phyloP scores from a whole-genome alignment of 495 filamentous ascomycete genomes.

The Hypoxylon subgilvum region DNA sequence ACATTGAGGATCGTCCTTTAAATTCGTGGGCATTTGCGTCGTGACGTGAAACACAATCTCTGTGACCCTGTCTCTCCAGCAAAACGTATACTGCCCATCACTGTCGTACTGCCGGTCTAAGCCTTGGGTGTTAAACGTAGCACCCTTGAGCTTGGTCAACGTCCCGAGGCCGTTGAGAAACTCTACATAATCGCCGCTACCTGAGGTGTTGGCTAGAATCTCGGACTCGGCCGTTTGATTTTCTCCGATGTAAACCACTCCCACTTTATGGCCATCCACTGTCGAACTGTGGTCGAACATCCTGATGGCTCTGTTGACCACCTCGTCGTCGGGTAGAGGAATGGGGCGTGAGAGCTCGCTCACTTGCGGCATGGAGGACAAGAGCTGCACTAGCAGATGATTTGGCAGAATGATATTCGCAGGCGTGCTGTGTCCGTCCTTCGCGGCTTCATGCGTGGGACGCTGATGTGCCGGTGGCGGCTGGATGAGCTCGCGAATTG shows the following conservation, averaged over 20 bases:
- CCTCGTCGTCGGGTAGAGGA: conserved; percentile 81
- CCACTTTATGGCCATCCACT: conserved; percentile 94
- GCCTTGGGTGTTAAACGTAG: conserved; percentile 91
- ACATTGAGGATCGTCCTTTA: conserved; percentile 73
- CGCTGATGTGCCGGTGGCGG: conserved; percentile 71
- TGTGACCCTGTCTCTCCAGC: conserved; percentile 92
- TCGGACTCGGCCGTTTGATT: conserved; percentile 80
- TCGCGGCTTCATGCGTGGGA: conserved; percentile 43
- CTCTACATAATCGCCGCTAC: conserved; percentile 81
- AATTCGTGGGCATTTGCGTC: conserved; percentile 93
- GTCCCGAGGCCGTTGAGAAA: conserved; percentile 83
- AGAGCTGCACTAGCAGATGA: conserved; percentile 81
- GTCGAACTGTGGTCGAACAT: conserved; percentile 86
- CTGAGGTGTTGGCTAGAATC: conserved; percentile 82
- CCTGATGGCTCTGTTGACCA: conserved; percentile 74
- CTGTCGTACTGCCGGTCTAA: conserved; percentile 74
- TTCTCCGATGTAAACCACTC: conserved; percentile 87
- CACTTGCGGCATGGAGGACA: conserved; percentile 71
- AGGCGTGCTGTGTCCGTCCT: conserved; percentile 50
- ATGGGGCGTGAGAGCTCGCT: conserved; percentile 69
- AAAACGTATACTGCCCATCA: conserved; percentile 86
- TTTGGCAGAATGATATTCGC: conserved; percentile 71
- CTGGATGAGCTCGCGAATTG: conserved; percentile 73
- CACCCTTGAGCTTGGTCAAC: conserved; percentile 75
- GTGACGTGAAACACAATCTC: conserved; percentile 95